Evolutionary conservation across 768 basidiomycete genomes (phyloP).

Genomic region (Hygrophorus pudorinus): DNA sequence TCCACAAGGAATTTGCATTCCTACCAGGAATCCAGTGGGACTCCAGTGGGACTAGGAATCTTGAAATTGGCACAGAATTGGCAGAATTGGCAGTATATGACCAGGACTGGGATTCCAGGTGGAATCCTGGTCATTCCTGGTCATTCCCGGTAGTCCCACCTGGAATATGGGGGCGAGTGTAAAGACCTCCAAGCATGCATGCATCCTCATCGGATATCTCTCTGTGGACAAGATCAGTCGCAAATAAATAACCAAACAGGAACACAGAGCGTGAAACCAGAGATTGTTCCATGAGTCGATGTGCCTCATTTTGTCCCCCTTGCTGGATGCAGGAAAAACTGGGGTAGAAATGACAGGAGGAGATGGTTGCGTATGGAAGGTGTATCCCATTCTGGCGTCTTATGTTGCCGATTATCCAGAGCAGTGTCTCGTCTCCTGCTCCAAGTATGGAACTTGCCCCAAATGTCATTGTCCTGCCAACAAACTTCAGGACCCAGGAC

Average conservation of each 20-base stretch:
- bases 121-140: too few relatives aligned
- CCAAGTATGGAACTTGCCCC: constrained; percentile 20
- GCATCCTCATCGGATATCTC: too few relatives aligned
- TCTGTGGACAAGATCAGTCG: constrained; percentile 20
- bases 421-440: constrained; percentile 23
- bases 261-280: constrained; percentile 24
- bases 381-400: constrained; percentile 26
- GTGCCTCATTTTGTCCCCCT: constrained; percentile 17
- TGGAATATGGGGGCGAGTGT: too few relatives aligned
- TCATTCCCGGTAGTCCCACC: too few relatives aligned
- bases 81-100: too few relatives aligned
- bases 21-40: too few relatives aligned
- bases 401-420: constrained; percentile 32
- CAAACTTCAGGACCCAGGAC: constrained; percentile 11
- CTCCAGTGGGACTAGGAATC: too few relatives aligned
- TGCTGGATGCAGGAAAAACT: constrained; percentile 17
- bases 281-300: constrained; percentile 27
- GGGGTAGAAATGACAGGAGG: constrained; percentile 24
- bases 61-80: too few relatives aligned
- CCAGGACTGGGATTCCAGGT: too few relatives aligned
- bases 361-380: constrained; percentile 19
- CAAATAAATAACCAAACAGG: constrained; percentile 30
- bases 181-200: too few relatives aligned
- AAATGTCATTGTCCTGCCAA: constrained; percentile 14
- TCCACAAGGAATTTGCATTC: too few relatives aligned